These are phyloP conservation scores for Bidens hawaiensis DNA, from an alignment of 140 eudicot genomes.

Conservation along the genomic window DNA sequence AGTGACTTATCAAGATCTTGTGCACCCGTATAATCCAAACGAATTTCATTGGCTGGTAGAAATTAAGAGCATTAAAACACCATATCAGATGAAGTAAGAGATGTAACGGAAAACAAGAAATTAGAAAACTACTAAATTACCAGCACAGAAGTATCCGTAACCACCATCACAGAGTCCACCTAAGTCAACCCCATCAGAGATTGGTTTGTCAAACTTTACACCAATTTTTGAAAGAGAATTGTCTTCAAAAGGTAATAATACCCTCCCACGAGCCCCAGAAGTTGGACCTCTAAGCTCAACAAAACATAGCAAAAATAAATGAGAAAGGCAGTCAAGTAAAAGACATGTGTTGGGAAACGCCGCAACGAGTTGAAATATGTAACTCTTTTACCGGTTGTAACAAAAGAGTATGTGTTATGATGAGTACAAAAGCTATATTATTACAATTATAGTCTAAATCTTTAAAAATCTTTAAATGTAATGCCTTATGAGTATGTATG, in stretches of 20 bases:
- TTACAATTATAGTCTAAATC: not conserved
- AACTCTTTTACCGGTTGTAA: not conserved
- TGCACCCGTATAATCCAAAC: slow-evolving; percentile 55
- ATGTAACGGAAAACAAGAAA: not conserved
- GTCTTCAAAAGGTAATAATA: slow-evolving; percentile 71
- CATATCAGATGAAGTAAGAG: slow-evolving; percentile 5
- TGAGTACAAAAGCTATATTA: not conserved
- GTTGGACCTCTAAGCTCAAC: slow-evolving; percentile 65
- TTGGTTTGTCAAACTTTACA: slow-evolving; percentile 63
- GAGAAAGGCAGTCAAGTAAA: not conserved
- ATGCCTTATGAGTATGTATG: not conserved
- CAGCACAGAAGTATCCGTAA: slow-evolving; percentile 83
- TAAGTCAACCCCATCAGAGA: slow-evolving; percentile 82
- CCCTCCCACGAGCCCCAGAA: slow-evolving; percentile 76
- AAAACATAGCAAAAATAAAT: slow-evolving; percentile 4
- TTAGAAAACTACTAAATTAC: slow-evolving; percentile 30
- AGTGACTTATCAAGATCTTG: slow-evolving; percentile 66
- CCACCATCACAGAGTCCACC: slow-evolving; percentile 72
- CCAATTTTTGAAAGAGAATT: slow-evolving; percentile 77
- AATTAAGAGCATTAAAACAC: slow-evolving; percentile 12
- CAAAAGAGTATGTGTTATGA: not conserved
- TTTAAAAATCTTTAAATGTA: not conserved
- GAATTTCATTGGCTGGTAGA: slow-evolving; percentile 56
- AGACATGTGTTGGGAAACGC: too few relatives aligned
- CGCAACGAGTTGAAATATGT: not conserved